Evolutionary conservation across 805 yeast genomes (phyloP).

Genomic region (Myxozyma mucilagina): DNA sequence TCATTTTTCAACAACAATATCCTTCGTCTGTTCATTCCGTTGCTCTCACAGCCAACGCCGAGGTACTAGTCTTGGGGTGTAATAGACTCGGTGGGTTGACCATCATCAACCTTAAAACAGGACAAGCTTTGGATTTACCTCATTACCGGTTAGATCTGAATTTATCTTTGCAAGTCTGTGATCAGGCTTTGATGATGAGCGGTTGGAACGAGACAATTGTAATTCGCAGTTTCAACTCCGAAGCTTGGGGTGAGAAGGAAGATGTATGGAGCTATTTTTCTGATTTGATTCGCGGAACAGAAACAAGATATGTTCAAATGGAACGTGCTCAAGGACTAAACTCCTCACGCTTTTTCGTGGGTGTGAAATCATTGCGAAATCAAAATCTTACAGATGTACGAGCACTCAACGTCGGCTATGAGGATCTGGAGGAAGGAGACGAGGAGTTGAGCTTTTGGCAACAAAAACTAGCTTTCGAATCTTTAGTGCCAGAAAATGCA

Average conservation of each 20-base stretch:
- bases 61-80: slow-evolving; percentile 29
- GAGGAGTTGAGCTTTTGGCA: background rate
- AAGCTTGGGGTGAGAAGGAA: slow-evolving; percentile 17
- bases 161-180: slow-evolving; percentile 12
- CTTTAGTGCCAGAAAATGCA: background rate
- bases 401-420: background rate
- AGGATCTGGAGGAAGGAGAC: background rate
- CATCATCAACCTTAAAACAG: slow-evolving; percentile 25
- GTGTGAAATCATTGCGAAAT: background rate
- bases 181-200: slow-evolving; percentile 22
- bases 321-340: slow-evolving; percentile 17
- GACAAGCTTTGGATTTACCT: slow-evolving; percentile 31
- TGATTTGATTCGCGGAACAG: slow-evolving; percentile 13
- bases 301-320: slow-evolving; percentile 22
- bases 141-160: slow-evolving; percentile 33
- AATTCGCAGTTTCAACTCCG: slow-evolving; percentile 22
- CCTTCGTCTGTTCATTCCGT: slow-evolving; percentile 32
- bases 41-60: slow-evolving; percentile 26
- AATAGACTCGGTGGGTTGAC: slow-evolving; percentile 33
- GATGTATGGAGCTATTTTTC: slow-evolving; percentile 23
- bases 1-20: slow-evolving; percentile 23
- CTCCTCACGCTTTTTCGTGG: slow-evolving; percentile 18
- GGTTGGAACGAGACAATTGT: slow-evolving; percentile 32
- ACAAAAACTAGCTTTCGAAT: background rate
- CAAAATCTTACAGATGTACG: background rate